phyloP scores from a whole-genome alignment of 176 grass and related monocot genomes.

The Rhynchospora breviuscula region DNA sequence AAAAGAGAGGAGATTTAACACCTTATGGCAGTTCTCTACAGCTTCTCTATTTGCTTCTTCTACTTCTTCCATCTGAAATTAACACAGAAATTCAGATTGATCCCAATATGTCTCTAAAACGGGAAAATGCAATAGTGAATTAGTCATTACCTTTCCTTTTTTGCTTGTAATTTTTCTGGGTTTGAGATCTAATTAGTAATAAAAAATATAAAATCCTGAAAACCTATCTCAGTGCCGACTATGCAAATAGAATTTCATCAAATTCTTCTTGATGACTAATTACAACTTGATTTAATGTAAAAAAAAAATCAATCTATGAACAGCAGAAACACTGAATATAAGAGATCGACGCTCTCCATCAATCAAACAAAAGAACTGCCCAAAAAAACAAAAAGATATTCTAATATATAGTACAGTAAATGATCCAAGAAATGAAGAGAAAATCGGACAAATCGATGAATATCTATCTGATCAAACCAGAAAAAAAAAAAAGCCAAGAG shows the following conservation, averaged over 20 bases:
- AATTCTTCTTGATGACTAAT: background rate
- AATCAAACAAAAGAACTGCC: background rate
- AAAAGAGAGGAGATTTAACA: slow-evolving; percentile 60
- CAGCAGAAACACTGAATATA: background rate
- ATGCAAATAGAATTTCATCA: background rate
- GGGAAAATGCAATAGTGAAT: background rate
- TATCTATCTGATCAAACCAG: slow-evolving; percentile 1
- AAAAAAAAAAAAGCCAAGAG: background rate
- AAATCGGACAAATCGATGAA: background rate
- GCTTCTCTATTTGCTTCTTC: slow-evolving; percentile 63
- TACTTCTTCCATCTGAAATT: slow-evolving; percentile 55
- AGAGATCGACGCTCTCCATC: slow-evolving; percentile 6
- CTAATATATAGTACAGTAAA: background rate
- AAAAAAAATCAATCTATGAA: background rate
- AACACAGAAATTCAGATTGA: background rate
- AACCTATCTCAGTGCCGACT: background rate
- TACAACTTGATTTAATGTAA: background rate
- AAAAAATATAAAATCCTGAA: background rate
- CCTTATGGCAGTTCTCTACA: slow-evolving; percentile 64
- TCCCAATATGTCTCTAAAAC: background rate
- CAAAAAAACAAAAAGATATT: background rate
- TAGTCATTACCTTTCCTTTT: background rate
- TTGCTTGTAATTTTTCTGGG: background rate
- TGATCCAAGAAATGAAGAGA: background rate
- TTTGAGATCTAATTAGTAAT: slow-evolving; percentile 1